Conservation (phyloP, 352 stramenopile genomes). For the Phytophthora quininea region DNA sequence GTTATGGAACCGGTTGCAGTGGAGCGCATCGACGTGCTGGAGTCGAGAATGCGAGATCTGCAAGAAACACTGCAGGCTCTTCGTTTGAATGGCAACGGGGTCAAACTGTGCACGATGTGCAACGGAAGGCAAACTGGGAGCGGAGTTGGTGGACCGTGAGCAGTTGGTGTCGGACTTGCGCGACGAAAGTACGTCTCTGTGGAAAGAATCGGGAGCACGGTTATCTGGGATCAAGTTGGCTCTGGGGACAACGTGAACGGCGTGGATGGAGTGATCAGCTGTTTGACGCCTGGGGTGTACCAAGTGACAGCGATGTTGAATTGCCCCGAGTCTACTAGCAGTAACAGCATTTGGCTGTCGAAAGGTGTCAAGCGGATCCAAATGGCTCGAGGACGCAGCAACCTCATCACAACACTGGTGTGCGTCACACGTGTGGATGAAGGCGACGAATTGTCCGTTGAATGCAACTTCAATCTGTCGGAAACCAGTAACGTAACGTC, state of each 20-base stretch:
- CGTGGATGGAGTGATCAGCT: not conserved
- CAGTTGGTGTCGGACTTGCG: too few relatives aligned
- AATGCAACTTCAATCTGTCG: not conserved
- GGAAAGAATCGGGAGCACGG: not conserved
- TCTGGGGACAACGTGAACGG: not conserved
- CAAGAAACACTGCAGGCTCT: not conserved
- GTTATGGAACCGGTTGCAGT: not conserved
- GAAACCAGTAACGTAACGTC: too few relatives aligned
- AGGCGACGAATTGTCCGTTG: not conserved
- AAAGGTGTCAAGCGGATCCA: not conserved
- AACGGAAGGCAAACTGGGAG: not conserved
- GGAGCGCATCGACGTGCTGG: not conserved
- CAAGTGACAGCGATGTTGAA: not conserved
- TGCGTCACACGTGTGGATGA: not conserved
- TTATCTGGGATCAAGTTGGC: not conserved
- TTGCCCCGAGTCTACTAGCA: not conserved
- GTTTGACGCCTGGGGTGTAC: not conserved
- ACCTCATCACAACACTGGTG: not conserved
- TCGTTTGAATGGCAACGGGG: too few relatives aligned
- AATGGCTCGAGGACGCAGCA: not conserved
- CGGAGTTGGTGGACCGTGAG: too few relatives aligned
- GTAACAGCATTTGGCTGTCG: not conserved
- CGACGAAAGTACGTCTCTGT: too few relatives aligned
- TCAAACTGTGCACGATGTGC: too few relatives aligned
- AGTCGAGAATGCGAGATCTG: not conserved